These are phyloP conservation scores for Thalassiosira pacifica DNA, from an alignment of 352 stramenopile species.

Conservation along the genomic window DNA sequence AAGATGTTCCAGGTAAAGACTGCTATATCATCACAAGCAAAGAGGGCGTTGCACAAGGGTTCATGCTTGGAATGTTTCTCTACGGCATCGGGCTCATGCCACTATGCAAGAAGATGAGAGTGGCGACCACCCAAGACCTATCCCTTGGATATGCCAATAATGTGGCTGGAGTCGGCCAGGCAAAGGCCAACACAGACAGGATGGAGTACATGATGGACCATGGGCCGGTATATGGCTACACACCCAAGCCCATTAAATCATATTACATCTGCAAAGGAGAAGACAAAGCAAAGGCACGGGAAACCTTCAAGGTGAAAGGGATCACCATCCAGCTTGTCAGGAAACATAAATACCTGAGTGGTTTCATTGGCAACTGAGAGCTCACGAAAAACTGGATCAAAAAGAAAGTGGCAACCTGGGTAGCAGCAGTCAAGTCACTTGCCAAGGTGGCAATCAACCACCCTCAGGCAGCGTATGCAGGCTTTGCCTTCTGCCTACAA, in stretches of 20 bases:
- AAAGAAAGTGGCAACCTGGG: conserved; percentile 22
- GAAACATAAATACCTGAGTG: conserved; percentile 19
- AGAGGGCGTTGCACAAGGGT: conserved; percentile 16
- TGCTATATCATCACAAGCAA: neutral
- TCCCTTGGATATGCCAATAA: too few species aligned
- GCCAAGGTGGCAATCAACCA: conserved; percentile 17
- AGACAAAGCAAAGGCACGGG: too few species aligned
- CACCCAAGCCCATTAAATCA: conserved; percentile 24
- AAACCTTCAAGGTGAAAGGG: too few species aligned
- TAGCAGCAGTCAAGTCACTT: conserved; percentile 8
- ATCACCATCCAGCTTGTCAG: neutral
- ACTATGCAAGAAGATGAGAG: too few species aligned
- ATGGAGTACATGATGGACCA: neutral
- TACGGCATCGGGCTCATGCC: neutral
- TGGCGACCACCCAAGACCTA: too few species aligned
- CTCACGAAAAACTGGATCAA: conserved; percentile 2
- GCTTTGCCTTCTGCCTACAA: conserved; percentile 27
- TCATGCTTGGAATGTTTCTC: neutral
- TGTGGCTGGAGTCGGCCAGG: too few species aligned
- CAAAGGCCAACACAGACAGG: too few species aligned
- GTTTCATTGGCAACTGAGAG: conserved; percentile 14
- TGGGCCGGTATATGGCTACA: conserved; percentile 26
- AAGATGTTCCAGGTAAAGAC: neutral
- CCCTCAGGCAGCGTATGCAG: conserved; percentile 43
- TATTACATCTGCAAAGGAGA: conserved; percentile 16